Evolutionary conservation across 1,284 basidiomycete species (phyloP).

Genomic region (Microstroma glucosiphilum): DNA sequence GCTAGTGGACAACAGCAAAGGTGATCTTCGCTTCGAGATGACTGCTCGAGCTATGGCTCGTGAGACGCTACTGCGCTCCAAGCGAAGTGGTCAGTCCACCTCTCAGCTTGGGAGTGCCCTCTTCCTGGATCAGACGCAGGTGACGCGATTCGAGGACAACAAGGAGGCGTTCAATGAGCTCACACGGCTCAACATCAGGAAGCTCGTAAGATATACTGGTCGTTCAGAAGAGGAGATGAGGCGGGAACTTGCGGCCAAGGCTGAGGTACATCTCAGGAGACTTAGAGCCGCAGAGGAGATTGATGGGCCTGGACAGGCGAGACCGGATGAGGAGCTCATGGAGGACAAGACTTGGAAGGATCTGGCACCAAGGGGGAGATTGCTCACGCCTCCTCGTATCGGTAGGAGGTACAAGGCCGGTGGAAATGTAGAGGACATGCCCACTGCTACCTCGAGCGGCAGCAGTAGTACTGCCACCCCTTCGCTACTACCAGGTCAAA

Average conservation of each 20-base stretch:
- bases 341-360: constrained; percentile 24
- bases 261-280: constrained; percentile 30
- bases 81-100: not conserved
- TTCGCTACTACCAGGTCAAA: constrained; percentile 10
- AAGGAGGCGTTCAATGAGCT: constrained; percentile 25
- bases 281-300: constrained; percentile 31
- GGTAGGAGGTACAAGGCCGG: constrained; percentile 30
- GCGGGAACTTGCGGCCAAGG: constrained; percentile 25
- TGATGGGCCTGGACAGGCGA: not conserved
- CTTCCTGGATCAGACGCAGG: constrained; percentile 16
- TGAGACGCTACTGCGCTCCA: constrained; percentile 29
- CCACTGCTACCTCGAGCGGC: constrained; percentile 1
- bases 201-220: constrained; percentile 29
- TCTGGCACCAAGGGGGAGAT: constrained; percentile 24
- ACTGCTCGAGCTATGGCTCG: constrained; percentile 41
- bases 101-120: not conserved
- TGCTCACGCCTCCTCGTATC: constrained; percentile 28
- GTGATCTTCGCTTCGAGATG: constrained; percentile 62
- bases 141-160: constrained; percentile 32
- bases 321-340: constrained; percentile 15
- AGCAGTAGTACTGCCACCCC: constrained; percentile 11
- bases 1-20: constrained; percentile 80
- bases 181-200: constrained; percentile 38
- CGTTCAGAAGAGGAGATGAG: constrained; percentile 31
- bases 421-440: constrained; percentile 17